Conservation (phyloP, 2,329 filamentous ascomycete species). For the Helotiales sp. region DNA sequence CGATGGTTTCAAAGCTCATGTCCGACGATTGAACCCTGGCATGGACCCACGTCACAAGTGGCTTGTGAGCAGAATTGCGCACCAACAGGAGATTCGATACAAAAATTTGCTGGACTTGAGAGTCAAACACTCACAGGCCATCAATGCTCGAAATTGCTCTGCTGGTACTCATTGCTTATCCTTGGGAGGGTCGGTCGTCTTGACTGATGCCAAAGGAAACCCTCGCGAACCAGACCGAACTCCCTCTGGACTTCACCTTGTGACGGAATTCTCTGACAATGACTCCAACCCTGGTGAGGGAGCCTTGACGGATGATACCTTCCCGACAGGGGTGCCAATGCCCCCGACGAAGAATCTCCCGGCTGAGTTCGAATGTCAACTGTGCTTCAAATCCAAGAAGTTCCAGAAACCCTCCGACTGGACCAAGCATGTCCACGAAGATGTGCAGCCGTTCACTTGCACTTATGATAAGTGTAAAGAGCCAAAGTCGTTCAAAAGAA, state of each 20-base stretch:
- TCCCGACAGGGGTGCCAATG: conserved; percentile 80
- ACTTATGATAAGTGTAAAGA: conserved; percentile 84
- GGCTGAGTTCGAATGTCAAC: conserved; percentile 85
- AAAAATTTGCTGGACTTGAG: conserved; percentile 74
- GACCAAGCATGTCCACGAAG: conserved; percentile 96
- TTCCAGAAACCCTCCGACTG: conserved; percentile 93
- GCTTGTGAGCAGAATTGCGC: conserved; percentile 79
- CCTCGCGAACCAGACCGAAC: conserved; percentile 63
- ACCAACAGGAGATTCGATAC: conserved; percentile 80
- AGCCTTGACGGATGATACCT: conserved; percentile 72
- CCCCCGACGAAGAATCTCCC: conserved; percentile 79
- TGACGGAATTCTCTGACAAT: conserved; percentile 59
- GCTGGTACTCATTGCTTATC: conserved; percentile 67
- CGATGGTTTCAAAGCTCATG: conserved; percentile 77
- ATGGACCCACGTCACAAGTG: conserved; percentile 62
- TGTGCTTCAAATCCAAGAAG: conserved; percentile 85
- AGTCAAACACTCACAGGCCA: conserved; percentile 69
- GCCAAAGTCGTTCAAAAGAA: conserved; percentile 90
- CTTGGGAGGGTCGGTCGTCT: conserved; percentile 67
- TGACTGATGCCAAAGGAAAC: conserved; percentile 65
- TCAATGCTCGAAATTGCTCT: conserved; percentile 61
- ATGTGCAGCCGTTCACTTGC: conserved; percentile 91
- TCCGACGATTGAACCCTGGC: conserved; percentile 74
- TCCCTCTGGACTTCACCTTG: conserved; percentile 58
- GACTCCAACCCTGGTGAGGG: conserved; percentile 73